Conservation (phyloP, 1,284 basidiomycete species). For the Trichosporon coremiiforme region DNA sequence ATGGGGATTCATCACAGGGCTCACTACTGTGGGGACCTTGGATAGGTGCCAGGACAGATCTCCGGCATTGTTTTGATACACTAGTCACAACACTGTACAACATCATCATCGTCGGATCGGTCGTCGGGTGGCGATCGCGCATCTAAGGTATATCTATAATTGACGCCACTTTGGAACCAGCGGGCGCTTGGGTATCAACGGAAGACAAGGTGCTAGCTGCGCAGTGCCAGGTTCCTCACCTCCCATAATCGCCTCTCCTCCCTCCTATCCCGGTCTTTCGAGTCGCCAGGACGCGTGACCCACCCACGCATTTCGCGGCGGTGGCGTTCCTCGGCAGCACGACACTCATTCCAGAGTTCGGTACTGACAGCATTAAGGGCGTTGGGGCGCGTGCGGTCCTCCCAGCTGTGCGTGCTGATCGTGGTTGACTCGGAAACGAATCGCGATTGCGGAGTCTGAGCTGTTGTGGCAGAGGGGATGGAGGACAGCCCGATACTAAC, state of each 20-base stretch:
- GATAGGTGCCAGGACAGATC: background rate
- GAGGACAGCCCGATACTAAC: slow-evolving; percentile 35
- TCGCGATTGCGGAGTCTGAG: slow-evolving; percentile 14
- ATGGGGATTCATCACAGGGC: slow-evolving; percentile 1
- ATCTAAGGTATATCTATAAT: slow-evolving; percentile 8
- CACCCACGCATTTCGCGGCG: slow-evolving; percentile 78
- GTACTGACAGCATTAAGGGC: slow-evolving; percentile 23
- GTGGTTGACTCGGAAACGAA: slow-evolving; percentile 42
- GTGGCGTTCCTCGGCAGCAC: slow-evolving; percentile 75
- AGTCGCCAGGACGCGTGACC: slow-evolving; percentile 51
- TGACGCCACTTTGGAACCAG: background rate
- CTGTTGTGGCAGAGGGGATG: background rate
- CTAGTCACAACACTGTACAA: slow-evolving; percentile 12
- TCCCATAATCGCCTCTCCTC: slow-evolving; percentile 54
- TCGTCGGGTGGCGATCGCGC: background rate
- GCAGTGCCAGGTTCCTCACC: slow-evolving; percentile 50
- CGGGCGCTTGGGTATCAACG: background rate
- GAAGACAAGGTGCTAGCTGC: slow-evolving; percentile 1
- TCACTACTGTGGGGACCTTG: background rate
- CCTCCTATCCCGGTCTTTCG: slow-evolving; percentile 41
- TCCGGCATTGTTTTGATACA: background rate
- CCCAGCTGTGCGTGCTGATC: slow-evolving; percentile 31
- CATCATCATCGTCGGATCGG: background rate
- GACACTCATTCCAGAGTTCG: slow-evolving; percentile 69
- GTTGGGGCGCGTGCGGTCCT: slow-evolving; percentile 27